Percentiles rank a stretch among this genome's conserved stretches.
Evolutionary conservation across 2,329 filamentous ascomycete species (phyloP).

Genomic region (Penicillium palitans): DNA sequence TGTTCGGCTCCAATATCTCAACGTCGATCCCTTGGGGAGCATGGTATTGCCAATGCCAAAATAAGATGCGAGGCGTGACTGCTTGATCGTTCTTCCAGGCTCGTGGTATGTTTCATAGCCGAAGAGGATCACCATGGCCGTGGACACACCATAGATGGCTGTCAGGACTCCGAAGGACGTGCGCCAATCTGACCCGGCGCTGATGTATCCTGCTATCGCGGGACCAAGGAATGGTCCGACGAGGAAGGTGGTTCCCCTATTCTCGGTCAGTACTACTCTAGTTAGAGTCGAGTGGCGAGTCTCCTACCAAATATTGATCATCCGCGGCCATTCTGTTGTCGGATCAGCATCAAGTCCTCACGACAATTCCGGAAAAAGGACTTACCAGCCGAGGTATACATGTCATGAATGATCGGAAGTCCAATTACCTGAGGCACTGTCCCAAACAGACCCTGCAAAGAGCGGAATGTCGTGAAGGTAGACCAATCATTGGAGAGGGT

Average conservation of each 20-base stretch:
- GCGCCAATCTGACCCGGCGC: constrained; percentile 35
- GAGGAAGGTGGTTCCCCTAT: constrained; percentile 39
- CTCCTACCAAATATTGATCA: constrained; percentile 41
- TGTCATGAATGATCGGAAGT: constrained; percentile 43
- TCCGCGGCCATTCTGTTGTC: constrained; percentile 36
- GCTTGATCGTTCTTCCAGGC: constrained; percentile 8
- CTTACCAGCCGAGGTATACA: constrained; percentile 34
- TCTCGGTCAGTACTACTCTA: not conserved
- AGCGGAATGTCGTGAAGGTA: constrained; percentile 43
- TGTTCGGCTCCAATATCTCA: constrained; percentile 27
- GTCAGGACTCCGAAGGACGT: constrained; percentile 39
- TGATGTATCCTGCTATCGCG: constrained; percentile 40
- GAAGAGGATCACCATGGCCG: constrained; percentile 34
- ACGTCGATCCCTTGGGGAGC: constrained; percentile 27
- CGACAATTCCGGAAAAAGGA: not conserved
- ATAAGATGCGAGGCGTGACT: constrained; percentile 27
- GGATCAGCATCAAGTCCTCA: not conserved
- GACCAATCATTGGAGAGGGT: constrained; percentile 41
- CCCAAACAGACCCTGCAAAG: constrained; percentile 41
- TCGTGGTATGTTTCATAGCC: constrained; percentile 39
- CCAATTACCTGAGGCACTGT: constrained; percentile 45
- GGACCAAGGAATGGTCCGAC: constrained; percentile 42
- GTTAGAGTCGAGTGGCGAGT: not conserved
- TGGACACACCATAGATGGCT: constrained; percentile 39
- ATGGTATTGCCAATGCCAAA: constrained; percentile 35